A percentile compares a stretch with the other conserved stretches of the same genome.
Conservation (phyloP, 805 yeast genomes). For the Nakazawaea pomicola region DNA sequence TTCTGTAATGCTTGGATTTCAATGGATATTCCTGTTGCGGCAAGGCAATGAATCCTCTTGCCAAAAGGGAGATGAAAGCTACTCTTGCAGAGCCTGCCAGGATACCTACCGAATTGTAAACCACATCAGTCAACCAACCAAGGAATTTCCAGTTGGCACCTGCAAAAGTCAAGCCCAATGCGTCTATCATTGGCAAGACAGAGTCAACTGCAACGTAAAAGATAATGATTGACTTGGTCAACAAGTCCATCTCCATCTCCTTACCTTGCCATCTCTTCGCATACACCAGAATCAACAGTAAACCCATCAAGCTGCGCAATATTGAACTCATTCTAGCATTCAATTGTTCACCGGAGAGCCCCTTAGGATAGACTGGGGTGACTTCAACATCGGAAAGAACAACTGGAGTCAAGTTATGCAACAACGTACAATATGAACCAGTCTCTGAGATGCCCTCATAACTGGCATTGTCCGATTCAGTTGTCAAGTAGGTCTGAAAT, state of each 20-base stretch:
- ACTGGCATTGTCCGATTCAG: neutral
- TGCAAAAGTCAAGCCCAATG: neutral
- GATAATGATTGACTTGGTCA: conserved; percentile 4
- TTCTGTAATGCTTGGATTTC: conserved; percentile 3
- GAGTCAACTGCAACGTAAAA: neutral
- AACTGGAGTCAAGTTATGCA: neutral
- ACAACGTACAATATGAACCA: conserved; percentile 2
- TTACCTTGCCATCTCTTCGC: conserved; percentile 5
- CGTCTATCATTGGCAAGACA: neutral
- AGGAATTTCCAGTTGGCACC: neutral
- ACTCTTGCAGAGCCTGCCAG: neutral
- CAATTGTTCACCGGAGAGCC: neutral
- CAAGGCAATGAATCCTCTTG: conserved; percentile 7
- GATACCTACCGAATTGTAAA: neutral
- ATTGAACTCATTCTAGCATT: neutral
- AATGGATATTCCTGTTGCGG: conserved; percentile 8
- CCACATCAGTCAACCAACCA: neutral
- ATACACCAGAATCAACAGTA: neutral
- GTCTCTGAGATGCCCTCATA: neutral
- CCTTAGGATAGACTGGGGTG: neutral
- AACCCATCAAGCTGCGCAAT: neutral
- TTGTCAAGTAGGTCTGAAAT: neutral
- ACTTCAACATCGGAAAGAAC: neutral
- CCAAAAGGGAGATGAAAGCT: neutral
- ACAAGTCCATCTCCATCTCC: conserved; percentile 5